Evolutionary conservation across 2,329 filamentous ascomycete genomes (phyloP), one percentile per base, ranked within the genome.

Genomic region (Curvularia lunata): DNA sequence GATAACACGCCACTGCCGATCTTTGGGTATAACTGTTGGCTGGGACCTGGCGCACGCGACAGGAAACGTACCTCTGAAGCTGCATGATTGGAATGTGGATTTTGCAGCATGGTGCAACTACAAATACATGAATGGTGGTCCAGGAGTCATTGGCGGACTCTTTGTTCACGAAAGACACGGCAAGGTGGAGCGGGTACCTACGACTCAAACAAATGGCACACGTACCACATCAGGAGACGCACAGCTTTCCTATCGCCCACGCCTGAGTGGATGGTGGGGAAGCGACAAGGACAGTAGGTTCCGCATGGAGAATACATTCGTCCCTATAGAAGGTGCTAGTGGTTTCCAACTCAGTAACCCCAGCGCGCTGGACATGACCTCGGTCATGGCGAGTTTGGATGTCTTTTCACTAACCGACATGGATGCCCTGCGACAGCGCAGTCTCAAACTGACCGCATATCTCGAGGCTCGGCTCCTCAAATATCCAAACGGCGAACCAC

Each of bases 61-160:
- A 21, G 92, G 92, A 30, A 97, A 97, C 71, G 90, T 96, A 1
- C 87, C 90, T 40, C 78, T 97, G 18, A 78, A 82, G 56, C 82
- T 97, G 19, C 92, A 96, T 76, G 91, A 94, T 67, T 97, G 92
- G 92, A 84, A 90, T 65, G 91, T 96, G 32, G 92, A 97, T 75
- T 96, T 96, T 69, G 92, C 93, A 16, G 91, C 86, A 52, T 97
- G 92, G 92, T 97, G 92, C 77, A 93, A 89, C 18, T 97, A 97
- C 83, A 97, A 97, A 79, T 97, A 97, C 79, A 85, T 96, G 74
- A 96, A 96, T 73, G 87, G 88, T 25, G 92, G 92, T 0, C 91
- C 92, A 0, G 92, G 92, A 4, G 84, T 88, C 16, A 96, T 96
- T 62, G 91, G 86, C 1, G 92, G 89, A 0, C 81, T 89, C 0